These are phyloP conservation scores for Saposhnikovia divaricata DNA, from an alignment of 129 eudicot genomes.

Conservation along the genomic window DNA sequence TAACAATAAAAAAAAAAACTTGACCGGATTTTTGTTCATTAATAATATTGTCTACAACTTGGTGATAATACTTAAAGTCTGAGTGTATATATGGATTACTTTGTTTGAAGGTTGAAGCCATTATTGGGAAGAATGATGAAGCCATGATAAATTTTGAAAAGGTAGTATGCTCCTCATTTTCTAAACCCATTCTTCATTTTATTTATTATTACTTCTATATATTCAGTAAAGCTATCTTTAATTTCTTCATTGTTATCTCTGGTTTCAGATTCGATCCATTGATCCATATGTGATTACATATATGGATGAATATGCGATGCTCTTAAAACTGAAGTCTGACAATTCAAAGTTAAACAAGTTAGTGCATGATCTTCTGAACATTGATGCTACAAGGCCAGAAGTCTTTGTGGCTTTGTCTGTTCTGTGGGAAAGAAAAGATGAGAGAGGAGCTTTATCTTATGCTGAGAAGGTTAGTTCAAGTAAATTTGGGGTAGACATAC, in stretches of 20 bases:
- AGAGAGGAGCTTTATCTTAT: slow-evolving; percentile 79
- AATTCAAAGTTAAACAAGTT: slow-evolving; percentile 69
- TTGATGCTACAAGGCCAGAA: slow-evolving; percentile 90
- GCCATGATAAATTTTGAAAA: slow-evolving; percentile 86
- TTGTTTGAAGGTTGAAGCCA: slow-evolving; percentile 77
- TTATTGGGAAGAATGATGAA: slow-evolving; percentile 76
- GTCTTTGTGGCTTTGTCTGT: slow-evolving; percentile 92
- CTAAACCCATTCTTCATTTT: slow-evolving; percentile 5
- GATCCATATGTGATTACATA: slow-evolving; percentile 86
- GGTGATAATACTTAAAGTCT: neutral
- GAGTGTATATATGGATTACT: slow-evolving; percentile 11
- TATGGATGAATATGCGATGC: slow-evolving; percentile 99
- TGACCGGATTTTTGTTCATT: neutral
- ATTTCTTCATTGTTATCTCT: slow-evolving; percentile 7
- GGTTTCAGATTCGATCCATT: slow-evolving; percentile 67
- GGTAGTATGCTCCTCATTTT: slow-evolving; percentile 31
- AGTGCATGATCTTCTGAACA: slow-evolving; percentile 72
- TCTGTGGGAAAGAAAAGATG: slow-evolving; percentile 93
- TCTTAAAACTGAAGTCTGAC: slow-evolving; percentile 79
- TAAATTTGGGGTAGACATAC: neutral
- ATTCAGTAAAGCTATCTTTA: neutral
- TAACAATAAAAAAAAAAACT: too few relatives aligned
- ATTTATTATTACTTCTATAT: slow-evolving; percentile 7
- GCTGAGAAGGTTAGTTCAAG: slow-evolving; percentile 59
- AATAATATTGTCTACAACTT: neutral